phyloP scores from a whole-genome alignment of 129 eudicot species.

The Kitagawia praeruptora region DNA sequence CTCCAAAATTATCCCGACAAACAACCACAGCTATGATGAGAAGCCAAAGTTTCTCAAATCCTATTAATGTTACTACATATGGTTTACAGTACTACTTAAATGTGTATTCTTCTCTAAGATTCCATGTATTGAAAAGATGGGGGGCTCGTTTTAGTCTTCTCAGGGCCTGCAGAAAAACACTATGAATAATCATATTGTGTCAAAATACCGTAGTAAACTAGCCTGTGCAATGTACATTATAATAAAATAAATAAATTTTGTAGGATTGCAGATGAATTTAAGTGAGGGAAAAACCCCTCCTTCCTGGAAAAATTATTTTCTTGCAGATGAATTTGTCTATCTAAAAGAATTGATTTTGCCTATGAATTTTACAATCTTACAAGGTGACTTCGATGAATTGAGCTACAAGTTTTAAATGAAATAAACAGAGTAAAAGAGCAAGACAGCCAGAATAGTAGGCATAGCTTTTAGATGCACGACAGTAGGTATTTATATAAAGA shows the following conservation, averaged over 20 bases:
- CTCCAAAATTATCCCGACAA: neutral
- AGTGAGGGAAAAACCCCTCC: neutral
- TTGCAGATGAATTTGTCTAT: neutral
- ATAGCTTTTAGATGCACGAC: neutral
- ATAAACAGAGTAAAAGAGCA: neutral
- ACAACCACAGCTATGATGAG: neutral
- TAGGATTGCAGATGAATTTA: neutral
- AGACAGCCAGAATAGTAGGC: neutral
- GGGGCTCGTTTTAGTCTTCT: conserved; percentile 65
- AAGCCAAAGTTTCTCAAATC: neutral
- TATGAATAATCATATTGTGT: neutral
- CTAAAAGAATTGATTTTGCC: neutral
- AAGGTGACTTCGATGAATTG: neutral
- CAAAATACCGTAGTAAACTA: neutral
- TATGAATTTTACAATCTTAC: neutral
- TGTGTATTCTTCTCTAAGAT: conserved; percentile 16
- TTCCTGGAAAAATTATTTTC: too few relatives aligned
- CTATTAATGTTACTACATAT: neutral
- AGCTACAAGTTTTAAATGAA: neutral
- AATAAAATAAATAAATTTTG: neutral
- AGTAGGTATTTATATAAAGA: neutral
- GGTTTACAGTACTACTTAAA: neutral
- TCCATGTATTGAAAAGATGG: conserved; percentile 74
- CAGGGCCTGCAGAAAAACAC: conserved; percentile 21
- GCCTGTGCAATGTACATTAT: neutral